These are phyloP conservation scores for Schizothecium vesticola DNA, from an alignment of 495 filamentous ascomycete genomes.

Conservation along the genomic window DNA sequence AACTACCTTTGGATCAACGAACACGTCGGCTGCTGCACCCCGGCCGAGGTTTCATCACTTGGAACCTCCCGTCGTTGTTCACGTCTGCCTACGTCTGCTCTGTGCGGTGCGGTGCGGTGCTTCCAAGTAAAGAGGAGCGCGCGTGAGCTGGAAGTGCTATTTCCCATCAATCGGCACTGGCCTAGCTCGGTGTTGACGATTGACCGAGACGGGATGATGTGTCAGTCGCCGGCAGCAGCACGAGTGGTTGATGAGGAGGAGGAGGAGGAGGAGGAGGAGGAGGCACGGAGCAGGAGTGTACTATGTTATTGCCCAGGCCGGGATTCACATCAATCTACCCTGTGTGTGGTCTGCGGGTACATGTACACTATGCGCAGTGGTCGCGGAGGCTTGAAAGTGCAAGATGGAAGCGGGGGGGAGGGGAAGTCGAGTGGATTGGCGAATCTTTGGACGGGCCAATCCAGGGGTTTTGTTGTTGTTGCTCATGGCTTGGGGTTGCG, in stretches of 20 bases:
- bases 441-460: not conserved
- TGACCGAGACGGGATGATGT: not conserved
- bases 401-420: not conserved
- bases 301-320: too few species aligned
- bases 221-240: too few species aligned
- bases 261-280: too few species aligned
- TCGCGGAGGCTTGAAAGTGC: not conserved
- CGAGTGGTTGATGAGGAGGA: too few species aligned
- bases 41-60: too few species aligned
- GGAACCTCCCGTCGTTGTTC: too few species aligned
- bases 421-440: not conserved
- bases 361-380: not conserved
- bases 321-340: not conserved
- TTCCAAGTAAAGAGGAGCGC: too few species aligned
- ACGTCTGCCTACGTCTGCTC: too few species aligned
- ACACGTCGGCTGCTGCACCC: too few species aligned
- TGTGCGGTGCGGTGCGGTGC: too few species aligned
- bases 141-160: not conserved
- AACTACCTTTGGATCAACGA: too few species aligned
- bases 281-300: not conserved
- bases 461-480: not conserved
- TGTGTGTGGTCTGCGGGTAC: not conserved
- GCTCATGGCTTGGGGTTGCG: not conserved
- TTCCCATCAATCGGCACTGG: not conserved
- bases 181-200: not conserved